phyloP scores from a whole-genome alignment of 768 basidiomycete species.

The Xerocomus potaroensis region DNA sequence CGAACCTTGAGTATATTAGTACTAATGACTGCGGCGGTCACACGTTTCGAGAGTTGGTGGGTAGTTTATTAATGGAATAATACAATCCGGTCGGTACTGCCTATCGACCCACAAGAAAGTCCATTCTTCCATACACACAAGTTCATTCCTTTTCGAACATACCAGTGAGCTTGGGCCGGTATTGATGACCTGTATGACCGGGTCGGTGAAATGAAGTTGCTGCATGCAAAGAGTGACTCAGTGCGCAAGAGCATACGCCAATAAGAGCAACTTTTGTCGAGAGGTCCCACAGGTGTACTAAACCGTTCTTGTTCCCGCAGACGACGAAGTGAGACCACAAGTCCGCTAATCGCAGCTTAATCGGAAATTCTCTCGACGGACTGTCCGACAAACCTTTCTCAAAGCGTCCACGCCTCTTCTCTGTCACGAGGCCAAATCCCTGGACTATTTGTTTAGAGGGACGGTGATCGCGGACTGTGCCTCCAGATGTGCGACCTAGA shows the following conservation, averaged over 20 bases:
- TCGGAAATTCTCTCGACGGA: constrained; percentile 15
- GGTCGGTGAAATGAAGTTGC: constrained; percentile 34
- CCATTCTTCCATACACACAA: constrained; percentile 29
- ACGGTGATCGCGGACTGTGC: constrained; percentile 48
- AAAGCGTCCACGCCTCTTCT: constrained; percentile 39
- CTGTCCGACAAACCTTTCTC: constrained; percentile 37
- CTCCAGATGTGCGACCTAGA: constrained; percentile 46
- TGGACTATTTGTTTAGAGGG: constrained; percentile 32
- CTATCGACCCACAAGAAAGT: neutral
- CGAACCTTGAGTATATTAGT: too few relatives aligned
- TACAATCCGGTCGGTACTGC: neutral
- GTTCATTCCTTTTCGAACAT: constrained; percentile 38
- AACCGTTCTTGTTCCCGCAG: constrained; percentile 41
- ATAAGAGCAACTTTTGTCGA: constrained; percentile 24
- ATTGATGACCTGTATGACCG: constrained; percentile 37
- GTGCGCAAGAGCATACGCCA: constrained; percentile 1
- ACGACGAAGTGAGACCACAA: constrained; percentile 36
- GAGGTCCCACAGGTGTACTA: constrained; percentile 46
- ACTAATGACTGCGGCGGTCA: constrained; percentile 5
- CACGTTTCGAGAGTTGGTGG: neutral
- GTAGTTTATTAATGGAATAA: too few relatives aligned
- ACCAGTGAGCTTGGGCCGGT: constrained; percentile 32
- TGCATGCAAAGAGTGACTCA: constrained; percentile 10
- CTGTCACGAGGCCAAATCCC: constrained; percentile 41
- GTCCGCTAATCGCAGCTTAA: constrained; percentile 16